Base-by-base conservation (phyloP, 2,329 filamentous ascomycete species). In the Cryphonectria nitschkei region DNA sequence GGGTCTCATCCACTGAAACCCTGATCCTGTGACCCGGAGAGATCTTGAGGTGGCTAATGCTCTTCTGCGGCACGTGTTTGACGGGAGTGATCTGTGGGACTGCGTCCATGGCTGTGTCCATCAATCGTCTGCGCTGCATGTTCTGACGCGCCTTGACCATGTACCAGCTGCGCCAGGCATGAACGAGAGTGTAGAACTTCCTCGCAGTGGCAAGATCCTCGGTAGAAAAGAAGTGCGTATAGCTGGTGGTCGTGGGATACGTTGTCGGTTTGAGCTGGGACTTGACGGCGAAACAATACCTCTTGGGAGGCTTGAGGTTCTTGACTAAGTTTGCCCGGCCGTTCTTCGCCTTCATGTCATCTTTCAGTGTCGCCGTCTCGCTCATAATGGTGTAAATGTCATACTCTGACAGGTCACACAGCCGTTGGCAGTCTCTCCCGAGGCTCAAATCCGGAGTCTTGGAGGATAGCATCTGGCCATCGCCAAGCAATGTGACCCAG, bases 121-220 rank as follows among this genome's bases (percentile, higher is more conserved):
- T 76, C 46, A 70, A 75, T 72, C 77, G 79, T 72, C 69, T 76
- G 67, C 74, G 76, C 70, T 68, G 75, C 39, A 71, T 77, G 73
- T 75, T 79, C 64, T 76, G 77, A 65, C 67, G 69, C 22, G 66
- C 50, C 34, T 93, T 90, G 60, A 93, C 92, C 9, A 98, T 82
- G 77, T 97, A 97, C 94, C 94, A 97, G 79, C 93, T 97, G 71
- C 95, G 89, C 95, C 95, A 98, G 54, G 82, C 83, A 73, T 97
- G 94, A 1, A 97, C 86, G 34, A 87, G 86, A 22, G 87, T 84
- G 76, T 92, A 90, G 81, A 95, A 97, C 19, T 84, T 82, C n/a
- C 87, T 85, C 0, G 93, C 93, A 0, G 90, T 80, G 0, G 83
- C 79, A 6, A 86, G 82, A 75, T 98, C 93, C 61, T 93, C 93